A percentile compares a stretch with the other conserved stretches of the same genome.
Evolutionary conservation across 805 yeast genomes (phyloP).

Genomic region (Suhomyces xylopsoci): DNA sequence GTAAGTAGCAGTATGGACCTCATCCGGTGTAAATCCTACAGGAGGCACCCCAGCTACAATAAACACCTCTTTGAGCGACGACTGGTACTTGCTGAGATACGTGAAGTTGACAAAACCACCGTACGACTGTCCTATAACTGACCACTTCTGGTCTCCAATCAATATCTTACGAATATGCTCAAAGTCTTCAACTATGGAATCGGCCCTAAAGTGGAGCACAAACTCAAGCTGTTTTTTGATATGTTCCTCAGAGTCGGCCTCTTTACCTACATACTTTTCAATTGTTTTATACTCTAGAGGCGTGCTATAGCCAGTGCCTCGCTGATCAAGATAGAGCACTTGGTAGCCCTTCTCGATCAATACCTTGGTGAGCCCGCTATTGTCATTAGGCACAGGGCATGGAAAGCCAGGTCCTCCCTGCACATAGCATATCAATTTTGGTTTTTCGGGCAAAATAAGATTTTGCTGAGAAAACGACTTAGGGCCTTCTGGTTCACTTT

Average conservation of each 20-base stretch:
- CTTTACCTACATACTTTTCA: constrained; percentile 11
- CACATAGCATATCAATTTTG: constrained; percentile 40
- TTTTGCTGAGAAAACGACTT: neutral
- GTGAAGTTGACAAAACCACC: constrained; percentile 54
- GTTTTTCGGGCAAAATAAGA: constrained; percentile 22
- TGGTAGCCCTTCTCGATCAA: constrained; percentile 42
- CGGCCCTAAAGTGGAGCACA: constrained; percentile 49
- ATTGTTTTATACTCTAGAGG: constrained; percentile 39
- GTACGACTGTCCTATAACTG: constrained; percentile 53
- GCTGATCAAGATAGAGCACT: constrained; percentile 50
- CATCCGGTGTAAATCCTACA: constrained; percentile 39
- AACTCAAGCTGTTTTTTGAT: constrained; percentile 33
- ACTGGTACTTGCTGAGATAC: constrained; percentile 46
- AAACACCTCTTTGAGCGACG: constrained; percentile 41
- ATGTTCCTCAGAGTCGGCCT: constrained; percentile 12
- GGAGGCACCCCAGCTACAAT: constrained; percentile 64
- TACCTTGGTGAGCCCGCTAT: constrained; percentile 34
- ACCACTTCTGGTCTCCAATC: constrained; percentile 41
- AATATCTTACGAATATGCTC: constrained; percentile 43
- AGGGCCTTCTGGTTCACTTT: neutral
- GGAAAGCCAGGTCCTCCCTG: constrained; percentile 60
- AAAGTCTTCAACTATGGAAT: constrained; percentile 49
- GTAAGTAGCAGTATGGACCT: constrained; percentile 49
- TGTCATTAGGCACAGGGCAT: constrained; percentile 36
- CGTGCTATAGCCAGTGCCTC: constrained; percentile 59